A percentile compares a stretch with the other conserved stretches of the same genome.
Conservation (phyloP, 352 stramenopile genomes). For the Globisporangium uncinulatum region DNA sequence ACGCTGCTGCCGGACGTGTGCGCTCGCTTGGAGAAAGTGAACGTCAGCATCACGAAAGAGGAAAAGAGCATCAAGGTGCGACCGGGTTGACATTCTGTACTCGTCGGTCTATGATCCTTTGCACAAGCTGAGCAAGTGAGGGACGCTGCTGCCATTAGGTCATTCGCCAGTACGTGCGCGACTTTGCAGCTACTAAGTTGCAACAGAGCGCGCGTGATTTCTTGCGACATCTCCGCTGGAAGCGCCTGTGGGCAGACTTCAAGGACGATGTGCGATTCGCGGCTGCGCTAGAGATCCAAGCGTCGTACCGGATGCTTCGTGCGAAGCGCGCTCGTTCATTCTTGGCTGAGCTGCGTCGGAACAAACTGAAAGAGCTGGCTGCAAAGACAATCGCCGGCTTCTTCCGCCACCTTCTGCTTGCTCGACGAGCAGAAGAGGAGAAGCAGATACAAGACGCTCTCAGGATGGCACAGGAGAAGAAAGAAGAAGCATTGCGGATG, state of each 20-base stretch:
- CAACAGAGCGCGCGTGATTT: constrained; percentile 32
- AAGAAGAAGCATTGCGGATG: constrained; percentile 1
- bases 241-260: constrained; percentile 26
- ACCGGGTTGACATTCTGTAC: too few relatives aligned
- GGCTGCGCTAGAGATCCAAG: constrained; percentile 44
- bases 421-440: constrained; percentile 1
- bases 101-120: constrained; percentile 3
- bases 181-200: constrained; percentile 37
- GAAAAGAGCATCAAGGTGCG: constrained; percentile 45
- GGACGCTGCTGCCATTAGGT: constrained; percentile 11
- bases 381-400: constrained; percentile 24
- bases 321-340: constrained; percentile 21
- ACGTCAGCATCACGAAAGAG: constrained; percentile 30
- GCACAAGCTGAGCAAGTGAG: neutral
- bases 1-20: constrained; percentile 44
- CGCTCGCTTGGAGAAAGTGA: constrained; percentile 28
- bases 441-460: constrained; percentile 3
- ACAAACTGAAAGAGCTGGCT: constrained; percentile 19
- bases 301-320: constrained; percentile 26
- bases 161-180: constrained; percentile 35
- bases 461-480: constrained; percentile 3
- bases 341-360: constrained; percentile 16
- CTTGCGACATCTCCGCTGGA: constrained; percentile 36
- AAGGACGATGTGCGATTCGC: constrained; percentile 30
- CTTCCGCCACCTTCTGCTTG: constrained; percentile 15